Evolutionary conservation across 2,329 filamentous ascomycete species (phyloP), one percentile per base, ranked within the genome.

Genomic region (Ceratocystis papillata): DNA sequence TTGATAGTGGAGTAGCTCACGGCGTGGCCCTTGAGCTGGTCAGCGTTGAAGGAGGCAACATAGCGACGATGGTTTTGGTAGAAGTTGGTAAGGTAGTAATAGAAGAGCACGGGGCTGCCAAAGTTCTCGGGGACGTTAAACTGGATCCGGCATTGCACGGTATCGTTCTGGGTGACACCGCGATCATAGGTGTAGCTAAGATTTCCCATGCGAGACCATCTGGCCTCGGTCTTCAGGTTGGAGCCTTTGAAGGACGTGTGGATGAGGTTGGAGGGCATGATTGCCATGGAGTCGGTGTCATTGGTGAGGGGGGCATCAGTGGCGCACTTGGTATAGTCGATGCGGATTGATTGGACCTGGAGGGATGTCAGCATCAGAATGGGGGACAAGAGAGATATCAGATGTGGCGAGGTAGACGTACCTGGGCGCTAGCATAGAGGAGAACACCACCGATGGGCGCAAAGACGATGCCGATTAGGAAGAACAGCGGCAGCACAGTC

Each of bases 41-140:
- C 81, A 67, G 87, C 82, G 73, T 92, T 88, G 72, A 96, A 88
- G 1, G 90, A 96, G 73, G 90, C 89, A 68, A 96, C 94, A 71
- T 99, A 99, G 75, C 93, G 87, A 70, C 94, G 88, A 74, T 99
- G 94, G 74, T 99, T 99, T 77, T 99, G 94, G 79, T 97, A 97
- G 78, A 99, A 99, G 77, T 97, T 96, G 67, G 90, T 93, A 69
- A 99, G 85, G 71, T 88, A 88, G 76, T 99, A 99, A 79, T 96
- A 99, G 76, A 97, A 85, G 68, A 93, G 83, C 10, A 99, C 89
- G 0, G 93, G 91, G 0, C 91, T 84, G 2, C 82, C 80, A 76
- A 99, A 87, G 67, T 85, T 79, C 71, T 93, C 87, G 1, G 90
- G 90, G 7, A 96, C 85, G 45, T 83, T 79, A 76, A 97, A 96